Evolutionary conservation across 257 asterid genomes (phyloP).

Genomic region (Leptodermis oblonga): DNA sequence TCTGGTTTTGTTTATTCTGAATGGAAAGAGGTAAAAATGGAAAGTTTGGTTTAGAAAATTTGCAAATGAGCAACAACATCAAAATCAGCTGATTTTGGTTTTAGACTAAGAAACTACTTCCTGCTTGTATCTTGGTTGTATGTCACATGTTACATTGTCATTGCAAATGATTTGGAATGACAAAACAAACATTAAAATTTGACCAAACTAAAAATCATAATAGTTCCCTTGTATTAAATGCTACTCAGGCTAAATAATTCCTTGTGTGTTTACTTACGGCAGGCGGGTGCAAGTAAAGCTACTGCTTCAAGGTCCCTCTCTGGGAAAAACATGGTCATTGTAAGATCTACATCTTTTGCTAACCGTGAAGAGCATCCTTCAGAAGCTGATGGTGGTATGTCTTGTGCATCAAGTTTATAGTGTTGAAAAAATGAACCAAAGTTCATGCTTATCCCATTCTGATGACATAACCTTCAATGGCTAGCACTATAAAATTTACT

Average conservation of each 20-base stretch:
- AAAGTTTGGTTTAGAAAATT: slow-evolving; percentile 10
- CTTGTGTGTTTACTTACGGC: slow-evolving; percentile 24
- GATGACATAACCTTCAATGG: background rate
- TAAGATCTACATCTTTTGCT: slow-evolving; percentile 68
- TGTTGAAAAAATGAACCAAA: background rate
- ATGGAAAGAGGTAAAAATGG: background rate
- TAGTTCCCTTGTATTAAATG: background rate
- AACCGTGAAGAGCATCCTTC: slow-evolving; percentile 47
- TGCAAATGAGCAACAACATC: background rate
- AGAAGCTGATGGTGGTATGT: slow-evolving; percentile 58
- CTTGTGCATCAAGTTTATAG: slow-evolving; percentile 8
- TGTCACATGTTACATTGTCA: background rate
- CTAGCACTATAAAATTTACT: background rate
- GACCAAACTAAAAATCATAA: background rate
- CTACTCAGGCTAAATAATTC: background rate
- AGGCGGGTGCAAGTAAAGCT: slow-evolving; percentile 42
- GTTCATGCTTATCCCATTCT: background rate
- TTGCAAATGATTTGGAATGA: background rate
- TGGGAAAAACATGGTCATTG: slow-evolving; percentile 56
- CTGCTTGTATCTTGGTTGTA: background rate
- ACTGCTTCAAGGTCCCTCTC: slow-evolving; percentile 84
- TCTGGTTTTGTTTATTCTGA: slow-evolving; percentile 8
- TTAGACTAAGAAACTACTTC: background rate
- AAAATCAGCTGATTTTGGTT: background rate
- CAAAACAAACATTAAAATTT: background rate